Evolutionary conservation across 1,284 basidiomycete genomes (phyloP).

Genomic region (Filobasidium uniguttulatum): DNA sequence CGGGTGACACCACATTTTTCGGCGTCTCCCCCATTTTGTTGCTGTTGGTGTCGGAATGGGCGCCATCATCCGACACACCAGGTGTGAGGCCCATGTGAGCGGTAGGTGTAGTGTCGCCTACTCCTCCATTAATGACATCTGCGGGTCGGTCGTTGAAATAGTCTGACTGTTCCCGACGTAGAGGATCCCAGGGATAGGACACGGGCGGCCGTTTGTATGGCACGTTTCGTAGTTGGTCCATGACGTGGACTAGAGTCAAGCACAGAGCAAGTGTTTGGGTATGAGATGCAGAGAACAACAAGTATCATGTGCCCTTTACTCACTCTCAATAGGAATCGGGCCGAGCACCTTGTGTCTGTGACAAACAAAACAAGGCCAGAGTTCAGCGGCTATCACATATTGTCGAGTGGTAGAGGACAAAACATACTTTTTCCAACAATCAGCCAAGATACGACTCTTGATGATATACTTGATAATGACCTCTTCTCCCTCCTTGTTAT

Average conservation of each 20-base stretch:
- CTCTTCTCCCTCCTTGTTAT: conserved; percentile 54
- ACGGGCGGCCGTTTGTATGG: conserved; percentile 53
- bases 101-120: conserved; percentile 6
- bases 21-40: not conserved
- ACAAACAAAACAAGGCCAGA: not conserved
- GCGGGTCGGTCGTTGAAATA: not conserved
- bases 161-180: conserved; percentile 12
- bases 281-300: not conserved
- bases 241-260: conserved; percentile 87
- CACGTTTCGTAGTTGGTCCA: conserved; percentile 67
- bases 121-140: not conserved
- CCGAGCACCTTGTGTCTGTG: conserved; percentile 71
- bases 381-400: not conserved
- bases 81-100: not conserved
- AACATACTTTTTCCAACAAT: conserved; percentile 81
- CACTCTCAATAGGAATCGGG: conserved; percentile 89
- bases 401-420: not conserved
- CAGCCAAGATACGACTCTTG: conserved; percentile 93
- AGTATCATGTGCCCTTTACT: conserved; percentile 8
- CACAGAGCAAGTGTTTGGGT: not conserved
- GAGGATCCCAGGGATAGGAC: conserved; percentile 62
- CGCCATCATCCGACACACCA: not conserved
- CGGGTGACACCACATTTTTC: not conserved
- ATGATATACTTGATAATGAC: conserved; percentile 96
- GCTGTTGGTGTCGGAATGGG: not conserved